Evolutionary conservation across 495 filamentous ascomycete genomes (phyloP), one percentile per base, ranked within the genome.

Genomic region (Penicillium parvum): DNA sequence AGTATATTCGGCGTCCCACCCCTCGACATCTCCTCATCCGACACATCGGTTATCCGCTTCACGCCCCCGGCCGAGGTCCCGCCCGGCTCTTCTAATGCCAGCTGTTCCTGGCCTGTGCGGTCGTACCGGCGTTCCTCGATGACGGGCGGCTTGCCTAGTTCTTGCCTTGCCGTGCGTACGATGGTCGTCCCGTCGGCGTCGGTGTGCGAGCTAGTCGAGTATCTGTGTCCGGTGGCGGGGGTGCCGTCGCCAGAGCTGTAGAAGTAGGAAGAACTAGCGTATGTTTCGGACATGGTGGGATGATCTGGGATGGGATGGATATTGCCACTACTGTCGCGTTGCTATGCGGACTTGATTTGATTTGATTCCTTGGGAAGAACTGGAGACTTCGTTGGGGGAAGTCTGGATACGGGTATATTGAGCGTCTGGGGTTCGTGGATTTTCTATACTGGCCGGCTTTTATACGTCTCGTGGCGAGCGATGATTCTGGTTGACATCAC

Each of bases 71-170:
- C 63, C 11, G 53, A 50, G 6, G 53, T 47, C 1, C 40, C 46
- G 4, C 37, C 48, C 1, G 43, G 45, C 4, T 34, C 36, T 0
- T 40, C 43, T 0, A 57, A 19, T 4, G 35, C 32, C 8, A 58
- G 37, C 23, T 58, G 48, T 41, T 69, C 62, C 36, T 66, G 60
- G 21, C 68, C 68, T 3, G 56, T 57, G 7, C 46, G 45, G 45
- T 71, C 64, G 45, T 62, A 71, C 11, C 51, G 58, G 0, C 57
- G 59, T 30, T 71, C 64, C 37, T 69, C 64, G 21, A 66, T 33
- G 14, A 63, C 30, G 15, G 58, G 39, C 2, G 64, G 61, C 27
- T 65, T 40, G 22, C 68, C 68, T 1, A 71, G 50, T 16, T 66
- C 65, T 42, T 71, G 64, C 7, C 56, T 50, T 8, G 61, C 63